Evolutionary conservation across 805 yeast species (phyloP).

Genomic region (Ogataea ramenticola): DNA sequence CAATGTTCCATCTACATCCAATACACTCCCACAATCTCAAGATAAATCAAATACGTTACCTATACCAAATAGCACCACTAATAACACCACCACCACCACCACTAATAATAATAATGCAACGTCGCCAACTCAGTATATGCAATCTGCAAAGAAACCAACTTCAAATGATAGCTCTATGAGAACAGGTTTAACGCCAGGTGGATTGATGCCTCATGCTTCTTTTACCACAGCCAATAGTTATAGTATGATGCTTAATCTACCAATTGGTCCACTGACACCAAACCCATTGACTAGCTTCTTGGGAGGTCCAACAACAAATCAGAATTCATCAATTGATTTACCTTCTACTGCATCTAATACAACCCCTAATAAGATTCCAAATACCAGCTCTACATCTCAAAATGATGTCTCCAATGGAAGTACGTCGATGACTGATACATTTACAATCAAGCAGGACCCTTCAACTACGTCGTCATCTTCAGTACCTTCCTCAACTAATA

Average conservation of each 20-base stretch:
- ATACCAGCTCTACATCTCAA: too few species aligned
- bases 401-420: too few species aligned
- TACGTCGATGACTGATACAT: not conserved
- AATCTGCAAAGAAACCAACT: conserved; percentile 39
- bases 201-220: conserved; percentile 24
- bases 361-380: not conserved
- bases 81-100: conserved; percentile 1
- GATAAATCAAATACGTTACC: not conserved
- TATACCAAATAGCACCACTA: too few species aligned
- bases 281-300: conserved; percentile 5
- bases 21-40: not conserved
- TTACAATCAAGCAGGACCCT: not conserved
- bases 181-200: conserved; percentile 66
- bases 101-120: conserved; percentile 8
- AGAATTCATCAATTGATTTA: not conserved
- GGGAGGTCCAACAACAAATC: not conserved
- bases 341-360: not conserved
- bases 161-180: conserved; percentile 72
- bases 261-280: conserved; percentile 20
- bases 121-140: conserved; percentile 7
- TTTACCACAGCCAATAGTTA: conserved; percentile 7
- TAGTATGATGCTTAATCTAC: conserved; percentile 15
- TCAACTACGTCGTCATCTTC: not conserved
- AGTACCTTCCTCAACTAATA: not conserved
- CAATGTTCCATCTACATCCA: not conserved